Evolutionary conservation across 208 protist species (phyloP).

Genomic region (Leishmania amazonensis): DNA sequence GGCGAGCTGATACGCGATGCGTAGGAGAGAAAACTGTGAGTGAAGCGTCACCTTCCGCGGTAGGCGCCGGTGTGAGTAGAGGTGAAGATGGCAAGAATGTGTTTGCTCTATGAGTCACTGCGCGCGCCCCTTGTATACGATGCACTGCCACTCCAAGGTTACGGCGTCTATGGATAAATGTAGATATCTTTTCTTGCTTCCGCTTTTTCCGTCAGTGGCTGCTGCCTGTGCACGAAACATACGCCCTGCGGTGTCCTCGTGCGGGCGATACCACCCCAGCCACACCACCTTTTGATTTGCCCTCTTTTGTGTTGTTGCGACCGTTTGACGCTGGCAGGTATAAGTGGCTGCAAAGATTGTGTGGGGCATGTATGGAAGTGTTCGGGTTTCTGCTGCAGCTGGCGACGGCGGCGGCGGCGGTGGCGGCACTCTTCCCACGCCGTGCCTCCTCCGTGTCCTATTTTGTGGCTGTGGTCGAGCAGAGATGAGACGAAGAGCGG

Average conservation of each 20-base stretch:
- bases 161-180: background rate
- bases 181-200: background rate
- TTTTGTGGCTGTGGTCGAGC: background rate
- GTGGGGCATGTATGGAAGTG: background rate
- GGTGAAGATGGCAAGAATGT: background rate
- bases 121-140: background rate
- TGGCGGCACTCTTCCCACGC: background rate
- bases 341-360: background rate
- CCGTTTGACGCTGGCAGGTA: background rate
- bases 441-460: background rate
- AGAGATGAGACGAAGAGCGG: background rate
- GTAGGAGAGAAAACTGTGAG: background rate
- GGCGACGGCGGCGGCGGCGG: background rate
- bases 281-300: no score
- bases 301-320: background rate
- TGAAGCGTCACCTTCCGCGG: background rate
- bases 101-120: background rate
- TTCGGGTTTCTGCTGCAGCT: background rate
- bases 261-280: background rate
- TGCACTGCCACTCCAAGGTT: background rate
- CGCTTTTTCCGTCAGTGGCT: background rate
- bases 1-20: background rate
- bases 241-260: background rate
- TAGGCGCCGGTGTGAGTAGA: background rate
- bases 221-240: background rate